These are phyloP conservation scores for Colletotrichum chlorophyti DNA, from an alignment of 2,329 filamentous ascomycete species.

Conservation along the genomic window DNA sequence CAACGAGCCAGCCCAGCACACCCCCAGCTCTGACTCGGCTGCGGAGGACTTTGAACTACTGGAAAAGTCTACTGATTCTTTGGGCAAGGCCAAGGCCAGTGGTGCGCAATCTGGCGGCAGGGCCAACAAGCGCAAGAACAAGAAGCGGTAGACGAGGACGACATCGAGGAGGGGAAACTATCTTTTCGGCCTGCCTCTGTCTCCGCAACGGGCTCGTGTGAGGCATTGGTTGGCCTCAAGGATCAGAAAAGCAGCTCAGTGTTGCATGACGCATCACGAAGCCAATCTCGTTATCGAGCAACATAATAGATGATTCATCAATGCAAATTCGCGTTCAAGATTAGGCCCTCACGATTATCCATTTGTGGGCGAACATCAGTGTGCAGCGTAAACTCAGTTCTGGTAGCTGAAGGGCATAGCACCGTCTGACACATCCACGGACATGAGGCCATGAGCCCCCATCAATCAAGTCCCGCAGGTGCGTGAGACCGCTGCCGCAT, in stretches of 20 bases:
- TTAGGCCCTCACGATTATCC: background rate
- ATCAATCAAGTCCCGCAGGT: background rate
- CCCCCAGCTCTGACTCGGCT: constrained; percentile 63
- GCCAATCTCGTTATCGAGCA: background rate
- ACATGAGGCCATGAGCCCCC: too few relatives aligned
- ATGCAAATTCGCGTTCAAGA: constrained; percentile 7
- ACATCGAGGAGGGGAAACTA: background rate
- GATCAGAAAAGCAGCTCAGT: background rate
- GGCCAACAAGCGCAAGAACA: constrained; percentile 60
- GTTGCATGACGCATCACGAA: constrained; percentile 4
- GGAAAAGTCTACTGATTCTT: constrained; percentile 65
- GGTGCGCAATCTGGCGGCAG: constrained; percentile 52
- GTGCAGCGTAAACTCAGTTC: too few relatives aligned
- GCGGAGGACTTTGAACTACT: constrained; percentile 69
- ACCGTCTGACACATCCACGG: too few relatives aligned
- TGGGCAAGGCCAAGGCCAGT: constrained; percentile 58
- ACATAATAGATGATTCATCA: constrained; percentile 21
- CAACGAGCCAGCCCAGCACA: constrained; percentile 57
- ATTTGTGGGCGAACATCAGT: too few relatives aligned
- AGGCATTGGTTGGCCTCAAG: background rate
- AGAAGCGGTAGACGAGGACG: constrained; percentile 54
- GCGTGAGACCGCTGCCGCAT: background rate
- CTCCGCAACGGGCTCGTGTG: background rate
- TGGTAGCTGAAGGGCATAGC: too few relatives aligned
- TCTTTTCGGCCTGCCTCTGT: background rate